phyloP scores from a whole-genome alignment of 2,329 filamentous ascomycete species.

The Zelopaecilomyces penicillatus region DNA sequence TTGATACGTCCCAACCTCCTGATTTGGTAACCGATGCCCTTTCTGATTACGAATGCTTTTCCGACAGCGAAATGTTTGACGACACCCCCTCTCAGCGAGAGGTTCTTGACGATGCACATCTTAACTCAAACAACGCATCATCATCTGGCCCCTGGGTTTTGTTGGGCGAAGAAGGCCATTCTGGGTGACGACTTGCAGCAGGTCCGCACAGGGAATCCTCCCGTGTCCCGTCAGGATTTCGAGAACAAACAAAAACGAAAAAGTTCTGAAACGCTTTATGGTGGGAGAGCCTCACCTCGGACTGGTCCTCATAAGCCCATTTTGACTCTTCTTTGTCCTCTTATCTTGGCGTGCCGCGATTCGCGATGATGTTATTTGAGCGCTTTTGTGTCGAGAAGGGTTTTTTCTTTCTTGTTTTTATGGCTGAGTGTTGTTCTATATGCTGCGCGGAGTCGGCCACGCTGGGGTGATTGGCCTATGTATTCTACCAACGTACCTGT shows the following conservation, averaged over 20 bases:
- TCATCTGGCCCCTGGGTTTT: conserved; percentile 32
- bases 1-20: conserved; percentile 28
- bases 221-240: conserved; percentile 20
- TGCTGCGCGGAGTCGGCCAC: too few relatives aligned
- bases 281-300: conserved; percentile 25
- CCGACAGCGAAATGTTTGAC: conserved; percentile 27
- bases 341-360: too few relatives aligned
- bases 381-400: too few relatives aligned
- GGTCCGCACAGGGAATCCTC: conserved; percentile 27
- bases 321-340: too few relatives aligned
- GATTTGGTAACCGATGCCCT: conserved; percentile 25
- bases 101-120: conserved; percentile 17
- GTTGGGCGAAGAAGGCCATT: conserved; percentile 20
- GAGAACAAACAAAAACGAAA: conserved; percentile 5
- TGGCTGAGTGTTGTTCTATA: too few relatives aligned
- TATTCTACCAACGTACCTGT: too few relatives aligned
- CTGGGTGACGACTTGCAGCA: conserved; percentile 35
- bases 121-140: conserved; percentile 9
- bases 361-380: too few relatives aligned
- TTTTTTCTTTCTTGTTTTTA: too few relatives aligned
- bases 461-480: too few relatives aligned
- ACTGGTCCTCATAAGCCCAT: conserved; percentile 27
- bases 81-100: conserved; percentile 23
- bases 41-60: conserved; percentile 29
- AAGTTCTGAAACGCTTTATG: conserved; percentile 5